Base-by-base conservation (phyloP, 345 rosid species). In the Lagerstroemia speciosa region DNA sequence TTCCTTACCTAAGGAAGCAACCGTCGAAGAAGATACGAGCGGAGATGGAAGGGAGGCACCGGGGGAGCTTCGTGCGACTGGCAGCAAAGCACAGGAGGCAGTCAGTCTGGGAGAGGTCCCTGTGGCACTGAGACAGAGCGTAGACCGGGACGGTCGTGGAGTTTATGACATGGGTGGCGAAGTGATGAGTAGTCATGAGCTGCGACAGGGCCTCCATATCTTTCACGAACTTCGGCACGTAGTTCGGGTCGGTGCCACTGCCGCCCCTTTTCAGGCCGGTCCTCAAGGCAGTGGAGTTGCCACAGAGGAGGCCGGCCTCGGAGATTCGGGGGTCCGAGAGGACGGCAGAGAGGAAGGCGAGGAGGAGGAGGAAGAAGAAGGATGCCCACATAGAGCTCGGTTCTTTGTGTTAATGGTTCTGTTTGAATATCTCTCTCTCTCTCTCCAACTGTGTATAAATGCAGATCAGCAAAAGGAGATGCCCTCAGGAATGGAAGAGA, bases 11-110 rank as follows among this genome's bases (percentile, higher is more conserved):
- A 16, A 85, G 66, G 83, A 85, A 85, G 77, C 90, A 88, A 10
- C 93, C 93, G 64, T 88, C 93, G 30, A 88, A 79, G 37, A 66
- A 88, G 72, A 88, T 74, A 32, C 80, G 73, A 32, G 73, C 88
- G 3, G 87, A 52, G 65, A 50, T 32, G n/a, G 86, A 72, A 40
- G 88, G 82, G 48, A 82, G 81, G 77, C 93, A 88, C 63, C 87
- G 75, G 3, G 90, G 90, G 17, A 88, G 78, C 38, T 52, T 77
- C 3, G 90, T 84, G 36, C 89, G 80, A 38, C 85, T 41, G 36
- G 77, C 77, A 9, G 89, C 86, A 71, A 67, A 84, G 71, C 93
- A 88, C 66, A 88, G 82, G 70, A 81, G 86, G 68, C 93, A 88
- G 40, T 88, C 93, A 2, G 82, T 79, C 5, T 73, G 86, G 15